Conservation (phyloP, 345 rosid species). For the Acer saccharum region DNA sequence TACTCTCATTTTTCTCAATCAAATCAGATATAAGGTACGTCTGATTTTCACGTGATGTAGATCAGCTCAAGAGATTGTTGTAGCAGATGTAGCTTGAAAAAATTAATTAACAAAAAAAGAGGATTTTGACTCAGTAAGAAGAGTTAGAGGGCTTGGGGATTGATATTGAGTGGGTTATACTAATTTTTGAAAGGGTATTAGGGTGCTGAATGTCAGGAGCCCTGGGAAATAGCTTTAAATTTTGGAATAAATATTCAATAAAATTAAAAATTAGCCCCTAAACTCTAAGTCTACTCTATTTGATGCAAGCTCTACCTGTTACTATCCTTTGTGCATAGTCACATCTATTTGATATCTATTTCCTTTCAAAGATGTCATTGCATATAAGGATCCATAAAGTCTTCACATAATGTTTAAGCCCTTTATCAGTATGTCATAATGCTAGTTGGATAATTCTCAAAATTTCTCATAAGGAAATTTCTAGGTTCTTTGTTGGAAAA, state of each 20-base stretch:
- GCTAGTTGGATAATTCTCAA: not conserved
- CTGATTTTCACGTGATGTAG: constrained; percentile 5
- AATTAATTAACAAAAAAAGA: not conserved
- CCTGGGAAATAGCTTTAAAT: not conserved
- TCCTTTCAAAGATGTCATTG: not conserved
- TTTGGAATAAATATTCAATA: not conserved
- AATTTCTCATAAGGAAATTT: not conserved
- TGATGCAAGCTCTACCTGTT: not conserved
- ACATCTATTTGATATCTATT: not conserved
- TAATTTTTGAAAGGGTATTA: not conserved
- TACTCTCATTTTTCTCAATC: constrained; percentile 89
- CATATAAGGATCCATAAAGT: not conserved
- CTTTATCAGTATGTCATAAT: not conserved
- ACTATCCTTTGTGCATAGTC: not conserved
- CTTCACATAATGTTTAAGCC: not conserved
- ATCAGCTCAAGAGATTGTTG: not conserved
- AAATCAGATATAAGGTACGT: constrained; percentile 89
- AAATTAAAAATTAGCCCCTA: not conserved
- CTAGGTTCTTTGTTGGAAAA: not conserved
- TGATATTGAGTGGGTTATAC: not conserved
- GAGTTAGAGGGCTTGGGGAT: not conserved
- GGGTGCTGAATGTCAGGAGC: not conserved
- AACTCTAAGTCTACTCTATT: not conserved
- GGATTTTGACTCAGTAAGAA: not conserved
- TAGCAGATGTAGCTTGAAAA: not conserved